Base-by-base conservation (phyloP, 139 green algal species). In the Chlorella sp. region DNA sequence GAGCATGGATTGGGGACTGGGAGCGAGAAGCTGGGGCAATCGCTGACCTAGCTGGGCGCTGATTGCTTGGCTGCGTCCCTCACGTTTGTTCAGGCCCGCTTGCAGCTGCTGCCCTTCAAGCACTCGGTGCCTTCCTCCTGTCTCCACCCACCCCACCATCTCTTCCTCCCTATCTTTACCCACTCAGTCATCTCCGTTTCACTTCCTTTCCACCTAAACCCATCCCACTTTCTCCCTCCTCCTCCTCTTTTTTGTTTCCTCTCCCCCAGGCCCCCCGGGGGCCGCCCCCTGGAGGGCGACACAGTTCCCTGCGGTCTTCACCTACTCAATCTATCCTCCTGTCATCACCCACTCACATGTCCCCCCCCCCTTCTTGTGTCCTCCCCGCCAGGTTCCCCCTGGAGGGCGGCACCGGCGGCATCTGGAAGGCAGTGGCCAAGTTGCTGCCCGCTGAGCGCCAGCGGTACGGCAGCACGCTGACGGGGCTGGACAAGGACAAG, bases 371-470 rank as follows among this genome's bases (percentile, higher is more conserved):
- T 21, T 12, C 78, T 32, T 64, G 37, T n/a, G n/a, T 37, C 78
- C 26, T 32, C 14, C 11, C 42, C 11, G 68, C 16, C 89, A 90
- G 96, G 34, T 99, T 99, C 93, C 97, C 97, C 18, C 95, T 93
- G 61, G 83, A 92, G 34, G 97, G 97, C 11, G 97, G 97, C 77
- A 99, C 97, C 4, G 97, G 97, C 28, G 96, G 91, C 53, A 98
- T 99, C 92, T 99, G 97, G 97, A 97, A 96, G 93, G 95, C 91
- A 26, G 96, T 99, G 18, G 94, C 96, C 37, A 93, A 92, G 88
- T 92, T 97, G 90, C 94, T 99, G 87, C 97, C 97, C 9, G 30
- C 90, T 15, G 92, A 96, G 53, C 95, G 94, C 60, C 95, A 97
- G 95, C 89, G 88, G 12, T 97, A 96, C 89, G 90, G 92, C n/a